Base-by-base conservation (phyloP, 2,329 filamentous ascomycete genomes). In the Verticillium nonalfalfae region DNA sequence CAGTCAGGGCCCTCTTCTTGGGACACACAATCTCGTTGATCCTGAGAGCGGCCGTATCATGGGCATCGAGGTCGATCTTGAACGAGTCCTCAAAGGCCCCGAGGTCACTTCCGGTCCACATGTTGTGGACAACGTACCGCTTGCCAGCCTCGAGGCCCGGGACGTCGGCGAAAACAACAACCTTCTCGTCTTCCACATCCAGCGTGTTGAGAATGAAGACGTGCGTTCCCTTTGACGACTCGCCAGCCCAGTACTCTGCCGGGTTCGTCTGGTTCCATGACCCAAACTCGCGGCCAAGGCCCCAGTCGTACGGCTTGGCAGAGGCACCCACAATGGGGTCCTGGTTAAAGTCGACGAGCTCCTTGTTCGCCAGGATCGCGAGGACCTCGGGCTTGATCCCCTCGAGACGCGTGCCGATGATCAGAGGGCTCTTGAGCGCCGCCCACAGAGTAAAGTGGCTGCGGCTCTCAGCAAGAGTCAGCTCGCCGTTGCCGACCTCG, bases 401-500 rank as follows among this genome's bases (percentile, higher is more conserved):
- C 31, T 74, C 68, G 4, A 81, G 70, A 66, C 72, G 66, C 1
- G 77, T 76, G 36, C 81, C 79, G 57, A 84, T 81, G 33, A 84
- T 74, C 21, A 84, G 66, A 0, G 81, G 80, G 5, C 74, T 75
- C 67, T 81, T 83, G 71, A 83, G 75, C 1, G 74, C 74, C 0
- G 78, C 78, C 81, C 81, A 84, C 4, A 83, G 67, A 4, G 78
- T 78, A 65, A 83, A 83, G 65, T 84, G 81, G 2, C 77, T 76
- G 18, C 79, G 72, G 36, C 76, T 76, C 71, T 84, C 80, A 1
- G 73, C 74, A 0, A 71, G 40, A 0, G 77, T 81, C 55, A 83
- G 68, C 26, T 78, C 70, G 0, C 75, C 77, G 65, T 83, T 84
- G 26, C 81, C 81, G 7, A 84, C 73, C 66, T 82, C 79, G 7